These are phyloP conservation scores for Lenzites betulinus DNA, from an alignment of 768 basidiomycete genomes.

Conservation along the genomic window DNA sequence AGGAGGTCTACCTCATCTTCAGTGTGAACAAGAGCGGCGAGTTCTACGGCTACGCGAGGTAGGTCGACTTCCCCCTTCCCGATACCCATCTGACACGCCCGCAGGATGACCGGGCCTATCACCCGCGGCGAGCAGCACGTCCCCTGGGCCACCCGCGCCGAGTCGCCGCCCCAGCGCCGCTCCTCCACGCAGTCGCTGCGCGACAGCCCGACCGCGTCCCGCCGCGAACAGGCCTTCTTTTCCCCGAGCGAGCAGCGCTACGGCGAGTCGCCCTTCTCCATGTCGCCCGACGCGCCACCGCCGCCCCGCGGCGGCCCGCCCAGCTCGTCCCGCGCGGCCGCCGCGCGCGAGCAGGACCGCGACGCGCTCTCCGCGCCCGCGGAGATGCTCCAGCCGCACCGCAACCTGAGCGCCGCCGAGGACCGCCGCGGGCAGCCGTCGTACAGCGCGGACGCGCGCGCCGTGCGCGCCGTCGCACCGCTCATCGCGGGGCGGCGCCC, in stretches of 20 bases:
- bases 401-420: constrained; percentile 34
- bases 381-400: constrained; percentile 43
- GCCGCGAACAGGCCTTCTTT: constrained; percentile 29
- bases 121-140: constrained; percentile 50
- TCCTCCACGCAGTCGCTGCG: constrained; percentile 23
- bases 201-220: constrained; percentile 18
- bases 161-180: constrained; percentile 33
- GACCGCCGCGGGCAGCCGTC: neutral
- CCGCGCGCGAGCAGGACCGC: neutral
- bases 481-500: constrained; percentile 5
- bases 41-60: constrained; percentile 93
- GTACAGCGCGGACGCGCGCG: neutral
- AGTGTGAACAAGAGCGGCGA: constrained; percentile 93
- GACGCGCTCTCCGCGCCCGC: constrained; percentile 51
- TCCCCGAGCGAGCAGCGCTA: constrained; percentile 42
- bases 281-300: constrained; percentile 17
- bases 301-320: constrained; percentile 28
- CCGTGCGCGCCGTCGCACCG: neutral
- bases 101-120: constrained; percentile 73
- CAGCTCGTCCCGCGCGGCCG: constrained; percentile 24
- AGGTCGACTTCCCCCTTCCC: constrained; percentile 23
- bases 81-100: neutral
- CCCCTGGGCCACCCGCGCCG: constrained; percentile 56
- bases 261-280: constrained; percentile 45
- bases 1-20: constrained; percentile 88